Evolutionary conservation across 2,329 filamentous ascomycete genomes (phyloP), one percentile per base, ranked within the genome.

Genomic region (Nannizzia gypsea): DNA sequence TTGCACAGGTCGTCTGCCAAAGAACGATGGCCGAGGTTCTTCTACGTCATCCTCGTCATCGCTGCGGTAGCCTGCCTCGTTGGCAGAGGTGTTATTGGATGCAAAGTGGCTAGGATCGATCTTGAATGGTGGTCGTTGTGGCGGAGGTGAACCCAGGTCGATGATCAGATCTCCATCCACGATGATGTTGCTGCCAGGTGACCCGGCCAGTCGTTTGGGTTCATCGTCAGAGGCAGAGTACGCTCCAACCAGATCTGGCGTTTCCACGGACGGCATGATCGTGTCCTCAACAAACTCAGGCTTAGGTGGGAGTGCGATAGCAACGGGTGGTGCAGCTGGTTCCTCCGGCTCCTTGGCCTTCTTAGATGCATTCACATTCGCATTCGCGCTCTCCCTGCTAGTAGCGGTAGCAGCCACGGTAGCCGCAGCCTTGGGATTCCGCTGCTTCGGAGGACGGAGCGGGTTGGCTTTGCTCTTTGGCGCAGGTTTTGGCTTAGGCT

Each of bases 131-230:
- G 68, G 71, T 6, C 72, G 72, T 28, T 71, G 67, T 0, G 74
- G 73, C 6, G 73, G 74, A 24, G 76, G 76, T 36, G 75, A 77
- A 24, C 76, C 76, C 74, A 77, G 75, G 58, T 78, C 76, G 58
- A 78, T 78, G 50, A 77, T 77, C n/a, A 77, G 65, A 61, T 74
- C 73, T 17, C 74, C 75, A 15, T 77, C 74, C 52, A 76, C 71
- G 56, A 77, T 76, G 56, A 77, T 76, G 60, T 77, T 75, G n/a
- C 68, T 72, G 38, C 66, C 67, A 1, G 73, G 70, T 13, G 73
- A 74, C 42, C 70, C 66, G 22, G 66, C 65, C 9, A 68, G 65
- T 57, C 69, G 70, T 9, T 69, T 71, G 46, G 67, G 66, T 28
- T 69, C 72, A 34, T 67, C 67, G 57, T 74, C 72, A 22, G 71